Conservation (phyloP, 1,284 basidiomycete genomes). For the Gymnopus androsaceus region DNA sequence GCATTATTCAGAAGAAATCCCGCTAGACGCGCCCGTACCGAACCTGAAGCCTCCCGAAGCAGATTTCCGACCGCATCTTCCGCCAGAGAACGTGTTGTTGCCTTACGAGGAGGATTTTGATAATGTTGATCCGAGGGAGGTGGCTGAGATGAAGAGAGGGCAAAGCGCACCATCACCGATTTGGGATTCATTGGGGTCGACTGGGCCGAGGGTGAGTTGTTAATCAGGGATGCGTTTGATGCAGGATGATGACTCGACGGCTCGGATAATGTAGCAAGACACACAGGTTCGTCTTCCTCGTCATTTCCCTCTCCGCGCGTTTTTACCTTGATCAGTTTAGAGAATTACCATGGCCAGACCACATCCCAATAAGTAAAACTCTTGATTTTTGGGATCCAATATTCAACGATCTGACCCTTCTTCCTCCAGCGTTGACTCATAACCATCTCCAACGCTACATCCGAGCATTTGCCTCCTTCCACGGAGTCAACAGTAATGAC, state of each 20-base stretch:
- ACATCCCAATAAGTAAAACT: neutral
- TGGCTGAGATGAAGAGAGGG: constrained; percentile 20
- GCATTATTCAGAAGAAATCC: constrained; percentile 43
- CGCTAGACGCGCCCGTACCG: constrained; percentile 40
- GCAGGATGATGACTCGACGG: no score
- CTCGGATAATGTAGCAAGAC: no score
- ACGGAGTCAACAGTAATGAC: constrained; percentile 44
- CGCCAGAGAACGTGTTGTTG: constrained; percentile 30
- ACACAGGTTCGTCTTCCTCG: neutral
- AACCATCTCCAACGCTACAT: constrained; percentile 30
- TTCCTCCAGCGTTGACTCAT: constrained; percentile 24
- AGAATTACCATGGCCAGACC: constrained; percentile 3
- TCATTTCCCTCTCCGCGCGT: neutral
- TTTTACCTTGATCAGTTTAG: neutral
- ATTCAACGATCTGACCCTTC: neutral
- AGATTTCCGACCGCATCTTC: constrained; percentile 42
- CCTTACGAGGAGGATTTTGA: constrained; percentile 36
- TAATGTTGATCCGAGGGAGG: constrained; percentile 23
- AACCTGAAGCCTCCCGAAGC: constrained; percentile 39
- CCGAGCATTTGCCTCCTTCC: constrained; percentile 39
- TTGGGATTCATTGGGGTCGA: constrained; percentile 43
- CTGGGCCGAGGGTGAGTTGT: constrained; percentile 37
- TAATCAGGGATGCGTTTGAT: no score
- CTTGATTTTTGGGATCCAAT: neutral
- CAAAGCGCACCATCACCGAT: constrained; percentile 44